Conservation (phyloP, 257 asterid species). For the Cinchona pubescens region DNA sequence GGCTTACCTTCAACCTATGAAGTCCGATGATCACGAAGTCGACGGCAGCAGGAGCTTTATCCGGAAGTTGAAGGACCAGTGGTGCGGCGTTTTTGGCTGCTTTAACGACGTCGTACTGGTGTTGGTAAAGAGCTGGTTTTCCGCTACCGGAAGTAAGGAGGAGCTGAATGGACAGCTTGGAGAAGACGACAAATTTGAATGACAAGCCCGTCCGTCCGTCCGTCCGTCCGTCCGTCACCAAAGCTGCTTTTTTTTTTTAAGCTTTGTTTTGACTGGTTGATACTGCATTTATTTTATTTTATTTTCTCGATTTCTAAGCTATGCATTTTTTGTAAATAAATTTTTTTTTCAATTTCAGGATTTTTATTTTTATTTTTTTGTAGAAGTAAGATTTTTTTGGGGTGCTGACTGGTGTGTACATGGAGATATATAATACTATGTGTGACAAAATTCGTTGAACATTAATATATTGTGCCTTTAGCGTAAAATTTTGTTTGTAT, state of each 20-base stretch:
- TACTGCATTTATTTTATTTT: too few relatives aligned
- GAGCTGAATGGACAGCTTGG: neutral
- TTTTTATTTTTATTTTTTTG: neutral
- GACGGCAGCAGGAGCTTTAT: conserved; percentile 20
- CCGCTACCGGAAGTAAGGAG: neutral
- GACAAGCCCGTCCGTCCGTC: neutral
- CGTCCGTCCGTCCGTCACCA: neutral
- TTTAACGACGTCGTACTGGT: conserved; percentile 44
- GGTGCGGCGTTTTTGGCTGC: conserved; percentile 44
- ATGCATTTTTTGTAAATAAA: neutral
- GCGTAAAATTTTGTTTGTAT: neutral
- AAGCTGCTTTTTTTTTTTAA: neutral
- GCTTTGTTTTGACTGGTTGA: conserved; percentile 10
- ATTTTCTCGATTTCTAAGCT: neutral
- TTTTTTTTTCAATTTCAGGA: neutral
- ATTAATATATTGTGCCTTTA: neutral
- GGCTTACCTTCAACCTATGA: conserved; percentile 85
- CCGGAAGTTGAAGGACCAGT: conserved; percentile 28
- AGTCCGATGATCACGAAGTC: conserved; percentile 21
- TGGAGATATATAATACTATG: too few relatives aligned
- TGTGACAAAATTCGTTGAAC: neutral
- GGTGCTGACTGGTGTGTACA: conserved; percentile 5
- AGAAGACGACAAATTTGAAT: conserved; percentile 26
- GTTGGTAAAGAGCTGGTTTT: conserved; percentile 23
- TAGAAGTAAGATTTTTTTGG: neutral